Evolutionary conservation across 1,139 yeast species (phyloP), one percentile per base, ranked within the genome.

Genomic region (Magnusiomyces sp.): DNA sequence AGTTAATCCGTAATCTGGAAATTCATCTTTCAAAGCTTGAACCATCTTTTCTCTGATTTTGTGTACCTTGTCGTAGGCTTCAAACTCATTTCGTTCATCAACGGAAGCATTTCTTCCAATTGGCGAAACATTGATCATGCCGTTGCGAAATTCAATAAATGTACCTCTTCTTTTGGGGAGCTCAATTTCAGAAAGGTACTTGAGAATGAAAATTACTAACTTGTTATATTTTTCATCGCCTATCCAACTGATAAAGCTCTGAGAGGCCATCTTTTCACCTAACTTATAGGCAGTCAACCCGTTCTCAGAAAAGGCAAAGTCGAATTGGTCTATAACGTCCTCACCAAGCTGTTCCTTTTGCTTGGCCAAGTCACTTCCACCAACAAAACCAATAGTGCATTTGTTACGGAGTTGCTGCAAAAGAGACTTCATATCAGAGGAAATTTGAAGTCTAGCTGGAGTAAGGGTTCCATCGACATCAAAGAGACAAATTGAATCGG

Each of bases 391-490:
- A 72, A 92, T 80, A 49, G 85, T 96, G 60, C 81, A 92, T 74
- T 89, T 88, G 73, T 88, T 74, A 74, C 96, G 85, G 67, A 94
- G 79, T 61, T 82, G 79, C 55, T 70, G 69, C 62, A 92, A 78
- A 49, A 85, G 73, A 56, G 77, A 70, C 64, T 74, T 79, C 83
- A 92, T 85, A 70, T 89, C 95, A 50, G 80, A 84, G 46, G 95
- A 82, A 63, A 87, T 73, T 46, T 53, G 71, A 37, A 86, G 80
- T 75, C 99, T 86, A 54, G 98, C 97, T 59, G 97, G 98, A 45
- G 98, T 92, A 70, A 92, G 78, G 53, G 99, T 92, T 59, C 97
- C 98, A 68, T 92, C 99, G 59, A 92, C 99, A 65, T 92, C 99
- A 71, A 92, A 92, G 56, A 92, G 80, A 58, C 88, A 95, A 44